Base-by-base conservation (phyloP, 2,329 filamentous ascomycete genomes). In the Phialophora macrospora region DNA sequence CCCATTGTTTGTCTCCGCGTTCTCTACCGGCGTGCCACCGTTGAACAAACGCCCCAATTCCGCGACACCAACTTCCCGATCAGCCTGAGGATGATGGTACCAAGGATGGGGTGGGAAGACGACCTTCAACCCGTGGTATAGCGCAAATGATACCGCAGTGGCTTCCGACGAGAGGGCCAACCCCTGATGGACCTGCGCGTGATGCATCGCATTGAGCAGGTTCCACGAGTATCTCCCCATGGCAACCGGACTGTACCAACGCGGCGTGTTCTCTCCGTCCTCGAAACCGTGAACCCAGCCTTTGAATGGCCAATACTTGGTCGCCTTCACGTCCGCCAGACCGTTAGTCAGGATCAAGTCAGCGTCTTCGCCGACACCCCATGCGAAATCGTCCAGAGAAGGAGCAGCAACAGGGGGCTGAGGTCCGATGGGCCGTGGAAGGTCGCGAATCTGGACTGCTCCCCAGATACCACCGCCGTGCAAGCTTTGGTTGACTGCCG, bases 21-120 rank as follows among this genome's bases (percentile, higher is more conserved):
- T 62, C 12, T 66, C 52, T 8, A 0, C 79, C 68, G 38, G 76
- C 72, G 51, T 73, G 20, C 91, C 91, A 30, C 85, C 89, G 77
- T 97, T 97, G 79, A 94, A 91, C 1, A 91, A 87, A 41, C 85
- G 84, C 38, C 92, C 89, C 67, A 95, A 85, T 74, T 93, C 92
- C 60, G 87, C 84, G 2, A 86, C 84, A 0, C 92, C 92, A 93
- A 94, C 97, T 72, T 87, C 85, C 61, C 93, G 88, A 78, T 97
- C 93, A 14, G 94, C 87, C 55, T 75, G 75, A 28, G 74, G 72
- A 22, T 73, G 64, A 46, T 66, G 64, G 55, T 55, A 66, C 64
- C 64, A 66, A 4, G 84, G 83, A 59, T 85, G 84, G 0, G 84
- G 84, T 2, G 81, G 82, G 71, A 89, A 91, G 0, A 91, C 88